Percentiles rank a stretch among this genome's conserved stretches.
Conservation (phyloP, 176 grass and related monocot genomes). For the Puya raimondii region DNA sequence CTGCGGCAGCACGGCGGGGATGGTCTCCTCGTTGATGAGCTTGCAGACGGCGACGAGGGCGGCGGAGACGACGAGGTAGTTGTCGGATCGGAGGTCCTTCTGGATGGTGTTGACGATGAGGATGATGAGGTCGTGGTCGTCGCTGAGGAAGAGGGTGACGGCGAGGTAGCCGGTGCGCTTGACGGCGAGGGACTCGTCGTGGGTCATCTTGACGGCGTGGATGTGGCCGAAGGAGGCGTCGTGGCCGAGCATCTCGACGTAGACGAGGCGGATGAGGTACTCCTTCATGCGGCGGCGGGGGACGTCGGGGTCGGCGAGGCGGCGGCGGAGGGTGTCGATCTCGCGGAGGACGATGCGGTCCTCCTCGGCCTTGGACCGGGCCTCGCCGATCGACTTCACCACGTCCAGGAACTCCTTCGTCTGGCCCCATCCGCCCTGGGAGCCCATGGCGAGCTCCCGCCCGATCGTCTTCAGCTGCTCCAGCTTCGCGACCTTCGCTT, state of each 20-base stretch:
- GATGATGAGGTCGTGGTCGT: slow-evolving; percentile 95
- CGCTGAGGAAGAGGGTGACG: slow-evolving; percentile 92
- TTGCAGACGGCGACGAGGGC: slow-evolving; percentile 74
- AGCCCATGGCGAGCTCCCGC: slow-evolving; percentile 91
- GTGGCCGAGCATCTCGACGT: slow-evolving; percentile 98
- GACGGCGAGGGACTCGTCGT: slow-evolving; percentile 82
- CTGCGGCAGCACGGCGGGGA: slow-evolving; percentile 88
- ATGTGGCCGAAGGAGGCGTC: slow-evolving; percentile 98
- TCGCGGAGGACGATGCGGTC: slow-evolving; percentile 94
- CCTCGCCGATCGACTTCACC: slow-evolving; percentile 97
- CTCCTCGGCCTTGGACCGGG: slow-evolving; percentile 97
- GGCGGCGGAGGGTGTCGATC: slow-evolving; percentile 80
- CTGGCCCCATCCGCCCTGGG: slow-evolving; percentile 76
- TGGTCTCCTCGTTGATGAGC: slow-evolving; percentile 95
- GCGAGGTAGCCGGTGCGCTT: slow-evolving; percentile 96
- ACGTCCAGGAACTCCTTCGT: slow-evolving; percentile 99
- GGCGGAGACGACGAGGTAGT: slow-evolving; percentile 79
- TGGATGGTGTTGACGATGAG: slow-evolving; percentile 98
- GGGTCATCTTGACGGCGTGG: slow-evolving; percentile 99
- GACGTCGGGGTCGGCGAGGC: slow-evolving; percentile 88
- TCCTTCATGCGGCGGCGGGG: slow-evolving; percentile 96
- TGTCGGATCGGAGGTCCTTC: slow-evolving; percentile 97
- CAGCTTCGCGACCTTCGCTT: slow-evolving; percentile 16
- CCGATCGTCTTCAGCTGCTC: slow-evolving; percentile 97
- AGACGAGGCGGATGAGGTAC: slow-evolving; percentile 86